Evolutionary conservation across 2,329 filamentous ascomycete species (phyloP), one percentile per base, ranked within the genome.

Genomic region (Sporothrix luriei): DNA sequence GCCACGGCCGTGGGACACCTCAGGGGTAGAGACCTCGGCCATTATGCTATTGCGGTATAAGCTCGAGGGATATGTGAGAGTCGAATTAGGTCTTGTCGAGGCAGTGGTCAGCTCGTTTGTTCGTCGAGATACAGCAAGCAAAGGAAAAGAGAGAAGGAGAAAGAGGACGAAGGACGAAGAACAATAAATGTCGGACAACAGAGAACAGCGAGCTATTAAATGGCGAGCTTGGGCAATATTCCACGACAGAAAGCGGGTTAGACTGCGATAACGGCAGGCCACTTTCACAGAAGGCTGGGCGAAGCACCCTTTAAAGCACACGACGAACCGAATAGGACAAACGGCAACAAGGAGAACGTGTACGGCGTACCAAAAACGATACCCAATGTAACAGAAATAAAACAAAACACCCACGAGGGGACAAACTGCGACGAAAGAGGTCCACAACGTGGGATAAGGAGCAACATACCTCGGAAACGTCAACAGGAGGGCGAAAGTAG

Each of bases 1-100:
- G 71, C 86, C 86, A 72, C 86, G 84, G 74, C 86, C 86, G 79
- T 88, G 86, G 19, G 86, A 88, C 67, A 87, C 83, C 76, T 87
- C 85, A 67, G 79, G 74, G 16, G 74, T 74, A 21, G 16, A 16
- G 11, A 54, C 51, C 4, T 66, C 46, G 4, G 38, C 48, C 66
- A 71, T 69, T 48, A 10, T 33, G 24, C 11, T 38, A 3, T 29
- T 62, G 11, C 38, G n/a, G 29, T 64, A 21, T 61, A 16, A 7
- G 33, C 9, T 33, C 3, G 33, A 7, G 6, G 33, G 33, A 33
- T 33, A 4, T 6, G 5, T 33, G 29, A 3, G 40, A 43, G 40
- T 43, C 40, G 40, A 43, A 13, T 5, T 33, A 33, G 40, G 40
- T 43, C 40, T 43, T 43, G 11, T 43, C 40, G 40, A 13, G 40